Base-by-base conservation (phyloP, 2,329 filamentous ascomycete species). In the Fusarium euwallaceae region DNA sequence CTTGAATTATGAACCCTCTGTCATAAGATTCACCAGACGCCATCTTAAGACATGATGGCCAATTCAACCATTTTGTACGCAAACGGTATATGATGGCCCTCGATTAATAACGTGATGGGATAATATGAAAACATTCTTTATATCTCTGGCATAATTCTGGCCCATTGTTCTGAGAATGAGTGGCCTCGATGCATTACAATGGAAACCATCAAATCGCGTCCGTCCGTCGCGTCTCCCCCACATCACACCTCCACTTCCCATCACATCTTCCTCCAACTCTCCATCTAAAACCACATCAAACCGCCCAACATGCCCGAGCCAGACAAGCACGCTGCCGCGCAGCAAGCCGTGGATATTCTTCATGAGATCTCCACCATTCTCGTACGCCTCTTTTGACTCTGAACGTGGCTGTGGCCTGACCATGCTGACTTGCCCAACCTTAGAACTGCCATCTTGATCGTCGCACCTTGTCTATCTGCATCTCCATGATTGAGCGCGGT, bases 401-500 rank as follows among this genome's bases (percentile, higher is more conserved):
- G 32, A 55, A 17, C 27, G 20, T 20, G 20, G n/a, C 20, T 9
- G 24, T 10, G 7, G 24, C 66, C 53, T 6, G n/a, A 63, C 11
- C 16, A 12, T 37, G 43, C 64, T 71, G 48, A 73, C 36, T 12
- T 11, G 51, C 59, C 70, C 73, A 34, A 75, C 62, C 11, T 62
- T 53, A 98, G 96, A 98, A 98, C 85, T 98, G 96, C 72, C 91
- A 97, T 74, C 91, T 99, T 55, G 95, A 98, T 83, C 92, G 96
- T 36, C 93, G 95, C 64, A 95, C 95, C 22, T 88, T 99, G 20
- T 98, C 95, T 4, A 94, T 98, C 73, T 99, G 97, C 84, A 96
- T 98, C 70, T 98, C 95, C 64, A 90, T 99, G 83, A 97, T 99
- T 78, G 97, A 99, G 84, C 98, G 98, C 80, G 97, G 97, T 16